These are phyloP conservation scores for Ogataea wickerhamii DNA, from an alignment of 805 yeast genomes.

Conservation along the genomic window DNA sequence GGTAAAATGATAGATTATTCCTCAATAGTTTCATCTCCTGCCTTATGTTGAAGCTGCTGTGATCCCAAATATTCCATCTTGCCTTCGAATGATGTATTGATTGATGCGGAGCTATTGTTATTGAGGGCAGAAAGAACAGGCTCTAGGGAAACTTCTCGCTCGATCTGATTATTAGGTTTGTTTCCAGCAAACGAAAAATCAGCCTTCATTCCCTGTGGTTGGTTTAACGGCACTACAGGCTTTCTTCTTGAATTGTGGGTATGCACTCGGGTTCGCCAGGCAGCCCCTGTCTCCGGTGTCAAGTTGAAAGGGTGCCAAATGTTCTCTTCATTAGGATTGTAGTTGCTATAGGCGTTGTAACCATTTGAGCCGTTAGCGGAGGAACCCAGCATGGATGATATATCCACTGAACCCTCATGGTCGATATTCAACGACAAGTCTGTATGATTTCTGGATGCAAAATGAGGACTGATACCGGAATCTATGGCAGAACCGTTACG, in stretches of 20 bases:
- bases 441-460: conserved; percentile 17
- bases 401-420: conserved; percentile 21
- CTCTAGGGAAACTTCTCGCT: conserved; percentile 27
- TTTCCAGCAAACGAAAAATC: conserved; percentile 1
- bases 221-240: not conserved
- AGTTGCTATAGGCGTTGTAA: conserved; percentile 1
- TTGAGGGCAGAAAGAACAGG: conserved; percentile 19
- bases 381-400: conserved; percentile 22
- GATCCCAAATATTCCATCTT: conserved; percentile 5
- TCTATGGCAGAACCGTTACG: conserved; percentile 12
- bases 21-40: conserved; percentile 11
- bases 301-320: conserved; percentile 27
- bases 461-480: conserved; percentile 5
- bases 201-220: conserved; percentile 1
- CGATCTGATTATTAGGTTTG: not conserved
- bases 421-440: conserved; percentile 15
- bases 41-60: conserved; percentile 3
- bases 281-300: conserved; percentile 2
- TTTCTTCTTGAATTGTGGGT: not conserved
- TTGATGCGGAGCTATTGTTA: conserved; percentile 3
- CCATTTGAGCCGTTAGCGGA: conserved; percentile 10
- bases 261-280: conserved; percentile 1
- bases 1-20: conserved; percentile 2
- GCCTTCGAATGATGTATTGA: not conserved
- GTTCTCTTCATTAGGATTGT: conserved; percentile 11